phyloP scores from a whole-genome alignment of 2,329 filamentous ascomycete species.

The Cladosporium phlei region DNA sequence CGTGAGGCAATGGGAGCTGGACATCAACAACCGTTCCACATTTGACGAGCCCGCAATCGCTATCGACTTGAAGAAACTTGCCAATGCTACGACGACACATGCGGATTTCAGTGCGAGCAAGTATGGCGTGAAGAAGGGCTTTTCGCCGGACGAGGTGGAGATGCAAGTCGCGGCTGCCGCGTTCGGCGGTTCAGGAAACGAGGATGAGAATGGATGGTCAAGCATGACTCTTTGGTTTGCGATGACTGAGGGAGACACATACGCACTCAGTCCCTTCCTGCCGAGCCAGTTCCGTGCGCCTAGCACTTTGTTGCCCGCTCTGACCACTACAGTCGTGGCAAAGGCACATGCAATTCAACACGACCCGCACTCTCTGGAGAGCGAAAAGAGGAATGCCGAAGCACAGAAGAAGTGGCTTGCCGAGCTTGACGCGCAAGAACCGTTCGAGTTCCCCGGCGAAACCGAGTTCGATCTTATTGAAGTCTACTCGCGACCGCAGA shows the following conservation, averaged over 20 bases:
- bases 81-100: constrained; percentile 73
- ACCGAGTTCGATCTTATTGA: constrained; percentile 44
- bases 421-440: constrained; percentile 52
- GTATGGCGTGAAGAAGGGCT: constrained; percentile 70
- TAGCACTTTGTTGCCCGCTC: constrained; percentile 71
- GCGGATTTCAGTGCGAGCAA: constrained; percentile 77
- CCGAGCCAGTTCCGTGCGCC: constrained; percentile 74
- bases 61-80: constrained; percentile 83
- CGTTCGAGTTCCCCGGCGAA: constrained; percentile 34
- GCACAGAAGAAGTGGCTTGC: constrained; percentile 58
- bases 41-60: constrained; percentile 80
- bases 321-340: constrained; percentile 76
- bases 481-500: constrained; percentile 52
- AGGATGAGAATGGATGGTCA: constrained; percentile 68
- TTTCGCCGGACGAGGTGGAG: constrained; percentile 83
- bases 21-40: constrained; percentile 75
- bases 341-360: constrained; percentile 51
- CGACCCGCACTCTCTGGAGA: constrained; percentile 39
- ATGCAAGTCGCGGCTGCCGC: constrained; percentile 90
- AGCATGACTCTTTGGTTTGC: constrained; percentile 95
- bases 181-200: constrained; percentile 67
- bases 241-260: constrained; percentile 91
- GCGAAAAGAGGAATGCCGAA: constrained; percentile 41
- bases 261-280: constrained; percentile 84
- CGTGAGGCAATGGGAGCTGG: constrained; percentile 86